Base-by-base conservation (phyloP, 352 stramenopile genomes). In the Phytophthora fragariae region DNA sequence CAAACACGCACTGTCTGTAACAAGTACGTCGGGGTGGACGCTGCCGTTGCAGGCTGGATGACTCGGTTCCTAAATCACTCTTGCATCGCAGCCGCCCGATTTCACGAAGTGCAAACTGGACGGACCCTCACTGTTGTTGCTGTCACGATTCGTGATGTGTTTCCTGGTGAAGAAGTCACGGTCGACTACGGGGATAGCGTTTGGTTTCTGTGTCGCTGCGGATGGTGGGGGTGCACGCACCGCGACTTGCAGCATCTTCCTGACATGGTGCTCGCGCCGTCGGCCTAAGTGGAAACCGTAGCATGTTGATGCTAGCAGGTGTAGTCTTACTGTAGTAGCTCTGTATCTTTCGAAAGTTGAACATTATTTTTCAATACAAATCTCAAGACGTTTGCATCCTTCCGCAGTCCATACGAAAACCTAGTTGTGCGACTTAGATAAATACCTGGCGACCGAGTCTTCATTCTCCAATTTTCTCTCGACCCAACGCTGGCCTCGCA, bases 11-110 rank as follows among this genome's bases (percentile, higher is more conserved):
- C 46, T 24, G 19, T 17, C 15, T n/a, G 17, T 5, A 54, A 21
- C 14, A 54, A 54, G 46, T 54, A 54, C 17, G 46, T 54, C n/a
- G 46, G 46, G 6, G 46, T 54, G 15, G 46, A 54, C 17, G 46
- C 46, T 24, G 15, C n/a, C n/a, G 46, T 31, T 54, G 6, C 46
- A 21, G 46, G 46, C 19, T n/a, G 46, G 46, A 54, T 54, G 46
- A 54, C 8, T 6, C 12, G 5, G n/a, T 54, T 31, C 7, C 17
- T 54, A 19, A 54, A 54, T 21, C n/a, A 54, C n/a, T 54, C 46
- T 17, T 31, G 17, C 46, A 54, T 31, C 46, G 46, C 46, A 11
- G 7, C 7, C 8, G 46, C 17, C n/a, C 12, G 46, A 4, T 54
- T 54, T 24, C 46, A 54, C 46, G 46, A 54, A 11, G n/a, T 54